Conservation (phyloP, 768 basidiomycete species). For the Pleurotus tuoliensis region DNA sequence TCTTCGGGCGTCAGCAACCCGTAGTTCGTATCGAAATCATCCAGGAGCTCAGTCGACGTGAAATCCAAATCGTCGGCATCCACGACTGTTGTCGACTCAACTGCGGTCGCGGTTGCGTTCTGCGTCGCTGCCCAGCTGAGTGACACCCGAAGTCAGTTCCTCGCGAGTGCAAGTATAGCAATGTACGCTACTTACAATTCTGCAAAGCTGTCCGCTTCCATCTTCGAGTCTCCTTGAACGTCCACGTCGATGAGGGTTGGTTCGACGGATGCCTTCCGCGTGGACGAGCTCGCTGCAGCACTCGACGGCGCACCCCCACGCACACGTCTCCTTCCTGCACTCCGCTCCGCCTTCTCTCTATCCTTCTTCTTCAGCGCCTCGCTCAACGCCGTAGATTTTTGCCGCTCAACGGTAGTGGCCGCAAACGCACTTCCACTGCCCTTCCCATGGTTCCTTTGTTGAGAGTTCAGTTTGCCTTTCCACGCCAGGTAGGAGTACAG, state of each 20-base stretch:
- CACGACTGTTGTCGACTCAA: slow-evolving; percentile 14
- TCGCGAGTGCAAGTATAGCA: background rate
- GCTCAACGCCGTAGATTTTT: slow-evolving; percentile 42
- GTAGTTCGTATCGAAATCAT: slow-evolving; percentile 73
- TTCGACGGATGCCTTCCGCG: too few relatives aligned
- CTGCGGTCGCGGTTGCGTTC: slow-evolving; percentile 17
- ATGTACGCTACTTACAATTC: slow-evolving; percentile 45
- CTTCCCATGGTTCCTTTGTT: slow-evolving; percentile 27
- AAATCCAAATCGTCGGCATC: slow-evolving; percentile 31
- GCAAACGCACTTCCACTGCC: background rate
- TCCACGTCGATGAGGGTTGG: too few relatives aligned
- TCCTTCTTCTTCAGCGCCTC: slow-evolving; percentile 81
- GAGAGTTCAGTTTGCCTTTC: slow-evolving; percentile 55
- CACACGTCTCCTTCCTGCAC: slow-evolving; percentile 64
- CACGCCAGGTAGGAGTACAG: slow-evolving; percentile 74
- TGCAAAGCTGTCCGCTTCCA: slow-evolving; percentile 51
- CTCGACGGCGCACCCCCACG: slow-evolving; percentile 64
- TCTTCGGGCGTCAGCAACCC: slow-evolving; percentile 77
- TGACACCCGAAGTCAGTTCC: background rate
- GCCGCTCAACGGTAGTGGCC: background rate
- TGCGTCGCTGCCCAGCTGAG: slow-evolving; percentile 32
- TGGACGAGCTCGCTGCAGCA: slow-evolving; percentile 7
- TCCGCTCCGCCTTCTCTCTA: slow-evolving; percentile 51
- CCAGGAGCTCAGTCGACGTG: slow-evolving; percentile 31
- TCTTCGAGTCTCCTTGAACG: slow-evolving; percentile 28